Percentiles rank a stretch among this genome's conserved stretches.
Conservation (phyloP, 192 early-diverging fungal genomes). For the Coemansia nantahalensis region DNA sequence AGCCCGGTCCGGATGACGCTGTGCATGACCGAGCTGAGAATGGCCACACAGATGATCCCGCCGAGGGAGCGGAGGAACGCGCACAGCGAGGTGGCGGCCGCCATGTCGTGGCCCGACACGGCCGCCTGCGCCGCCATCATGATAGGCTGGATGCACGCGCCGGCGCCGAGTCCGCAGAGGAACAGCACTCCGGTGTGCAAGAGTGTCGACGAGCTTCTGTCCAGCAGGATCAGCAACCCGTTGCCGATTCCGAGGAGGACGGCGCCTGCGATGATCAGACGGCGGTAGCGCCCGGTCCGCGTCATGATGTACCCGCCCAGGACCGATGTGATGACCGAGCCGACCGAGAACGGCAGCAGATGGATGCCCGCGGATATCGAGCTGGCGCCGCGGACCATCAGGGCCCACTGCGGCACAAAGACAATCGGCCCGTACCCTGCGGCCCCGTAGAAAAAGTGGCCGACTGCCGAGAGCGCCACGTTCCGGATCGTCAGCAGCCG, state of each 20-base stretch:
- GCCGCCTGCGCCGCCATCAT: constrained; percentile 72
- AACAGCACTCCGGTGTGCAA: constrained; percentile 63
- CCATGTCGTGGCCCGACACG: constrained; percentile 64
- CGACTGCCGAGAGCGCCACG: constrained; percentile 57
- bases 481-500: constrained; percentile 62
- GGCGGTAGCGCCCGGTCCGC: constrained; percentile 58
- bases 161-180: constrained; percentile 72
- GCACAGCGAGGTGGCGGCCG: constrained; percentile 67
- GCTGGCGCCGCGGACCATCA: constrained; percentile 70
- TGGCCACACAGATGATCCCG: constrained; percentile 43
- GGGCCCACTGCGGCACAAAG: constrained; percentile 81
- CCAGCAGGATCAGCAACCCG: constrained; percentile 64
- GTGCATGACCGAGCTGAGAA: constrained; percentile 48
- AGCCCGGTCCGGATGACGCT: constrained; percentile 33
- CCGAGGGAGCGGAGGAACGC: constrained; percentile 58
- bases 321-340: constrained; percentile 70
- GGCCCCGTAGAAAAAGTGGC: constrained; percentile 65
- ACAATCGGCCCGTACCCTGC: constrained; percentile 63
- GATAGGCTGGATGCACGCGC: constrained; percentile 70
- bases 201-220: constrained; percentile 49
- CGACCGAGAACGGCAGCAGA: constrained; percentile 69
- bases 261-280: constrained; percentile 63
- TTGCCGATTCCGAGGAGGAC: constrained; percentile 60
- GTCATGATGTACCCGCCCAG: constrained; percentile 60
- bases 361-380: constrained; percentile 75